These are phyloP conservation scores for Auricularia cornea DNA, from an alignment of 768 basidiomycete genomes.

Conservation along the genomic window DNA sequence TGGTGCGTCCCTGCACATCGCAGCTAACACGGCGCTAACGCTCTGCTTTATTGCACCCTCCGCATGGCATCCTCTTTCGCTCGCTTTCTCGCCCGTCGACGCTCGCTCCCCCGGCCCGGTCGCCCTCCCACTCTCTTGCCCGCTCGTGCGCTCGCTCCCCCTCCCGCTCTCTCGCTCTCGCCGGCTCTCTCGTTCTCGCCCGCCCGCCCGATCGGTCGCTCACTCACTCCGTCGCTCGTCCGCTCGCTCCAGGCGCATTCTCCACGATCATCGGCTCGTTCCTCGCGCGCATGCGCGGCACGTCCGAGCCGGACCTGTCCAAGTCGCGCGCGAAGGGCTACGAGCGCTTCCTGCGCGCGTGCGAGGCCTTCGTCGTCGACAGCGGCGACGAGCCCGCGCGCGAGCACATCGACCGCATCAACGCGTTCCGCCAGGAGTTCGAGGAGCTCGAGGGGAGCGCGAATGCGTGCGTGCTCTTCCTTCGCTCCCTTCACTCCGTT, in stretches of 20 bases:
- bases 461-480: slow-evolving; percentile 21
- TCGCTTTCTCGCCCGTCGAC: too few species aligned
- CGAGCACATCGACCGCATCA: slow-evolving; percentile 26
- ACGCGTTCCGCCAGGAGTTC: slow-evolving; percentile 30
- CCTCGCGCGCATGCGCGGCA: slow-evolving; percentile 59
- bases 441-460: slow-evolving; percentile 42
- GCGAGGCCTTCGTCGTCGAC: background rate
- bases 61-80: too few species aligned
- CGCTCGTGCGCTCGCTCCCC: too few species aligned
- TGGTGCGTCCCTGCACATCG: background rate
- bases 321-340: slow-evolving; percentile 48
- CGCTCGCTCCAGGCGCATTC: slow-evolving; percentile 37
- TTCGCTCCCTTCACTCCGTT: background rate
- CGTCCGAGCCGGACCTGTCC: slow-evolving; percentile 63
- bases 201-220: background rate
- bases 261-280: slow-evolving; percentile 64
- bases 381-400: slow-evolving; percentile 22
- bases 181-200: too few species aligned
- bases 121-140: too few species aligned
- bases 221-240: background rate
- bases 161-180: too few species aligned
- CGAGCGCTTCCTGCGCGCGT: slow-evolving; percentile 50
- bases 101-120: too few species aligned
- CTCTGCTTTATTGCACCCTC: too few species aligned
- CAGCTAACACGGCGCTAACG: background rate